Percentiles rank a stretch among this genome's conserved stretches.
Evolutionary conservation across 2,329 filamentous ascomycete genomes (phyloP).

Genomic region (Colletotrichum cordylinicola): DNA sequence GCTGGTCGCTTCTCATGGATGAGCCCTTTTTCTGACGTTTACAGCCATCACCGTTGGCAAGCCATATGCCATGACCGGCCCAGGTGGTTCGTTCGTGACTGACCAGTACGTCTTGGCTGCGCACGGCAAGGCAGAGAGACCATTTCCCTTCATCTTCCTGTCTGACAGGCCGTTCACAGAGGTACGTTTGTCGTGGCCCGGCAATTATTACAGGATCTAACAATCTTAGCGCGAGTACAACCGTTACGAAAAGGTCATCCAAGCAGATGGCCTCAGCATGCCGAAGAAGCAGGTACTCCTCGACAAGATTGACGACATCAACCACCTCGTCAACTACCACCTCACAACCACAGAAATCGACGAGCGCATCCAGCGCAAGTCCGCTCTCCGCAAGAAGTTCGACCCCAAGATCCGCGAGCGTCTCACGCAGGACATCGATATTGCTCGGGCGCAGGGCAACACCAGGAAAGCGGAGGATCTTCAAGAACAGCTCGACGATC

Average conservation of each 20-base stretch:
- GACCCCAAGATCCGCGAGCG: constrained; percentile 72
- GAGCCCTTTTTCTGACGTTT: constrained; percentile 23
- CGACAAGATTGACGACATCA: constrained; percentile 81
- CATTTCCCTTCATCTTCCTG: constrained; percentile 90
- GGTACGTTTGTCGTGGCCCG: constrained; percentile 49
- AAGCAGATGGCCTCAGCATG: constrained; percentile 73
- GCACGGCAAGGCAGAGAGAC: constrained; percentile 82
- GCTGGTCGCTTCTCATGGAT: constrained; percentile 13
- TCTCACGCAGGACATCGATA: constrained; percentile 68
- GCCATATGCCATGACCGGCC: constrained; percentile 83
- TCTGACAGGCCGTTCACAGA: constrained; percentile 88
- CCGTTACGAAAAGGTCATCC: constrained; percentile 78
- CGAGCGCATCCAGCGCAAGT: constrained; percentile 76
- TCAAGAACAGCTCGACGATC: constrained; percentile 65
- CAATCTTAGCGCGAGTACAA: constrained; percentile 72
- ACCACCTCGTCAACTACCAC: constrained; percentile 75
- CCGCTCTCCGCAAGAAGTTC: constrained; percentile 69
- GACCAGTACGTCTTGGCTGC: constrained; percentile 84
- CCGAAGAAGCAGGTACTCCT: constrained; percentile 75
- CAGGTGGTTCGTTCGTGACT: constrained; percentile 79
- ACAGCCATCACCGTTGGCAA: constrained; percentile 79
- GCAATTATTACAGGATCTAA: background rate
- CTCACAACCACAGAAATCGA: constrained; percentile 87
- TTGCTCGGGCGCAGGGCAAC: constrained; percentile 70
- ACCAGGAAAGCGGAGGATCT: constrained; percentile 59